Conservation (phyloP, 2,329 filamentous ascomycete species). For the Tolypocladium tundrense region DNA sequence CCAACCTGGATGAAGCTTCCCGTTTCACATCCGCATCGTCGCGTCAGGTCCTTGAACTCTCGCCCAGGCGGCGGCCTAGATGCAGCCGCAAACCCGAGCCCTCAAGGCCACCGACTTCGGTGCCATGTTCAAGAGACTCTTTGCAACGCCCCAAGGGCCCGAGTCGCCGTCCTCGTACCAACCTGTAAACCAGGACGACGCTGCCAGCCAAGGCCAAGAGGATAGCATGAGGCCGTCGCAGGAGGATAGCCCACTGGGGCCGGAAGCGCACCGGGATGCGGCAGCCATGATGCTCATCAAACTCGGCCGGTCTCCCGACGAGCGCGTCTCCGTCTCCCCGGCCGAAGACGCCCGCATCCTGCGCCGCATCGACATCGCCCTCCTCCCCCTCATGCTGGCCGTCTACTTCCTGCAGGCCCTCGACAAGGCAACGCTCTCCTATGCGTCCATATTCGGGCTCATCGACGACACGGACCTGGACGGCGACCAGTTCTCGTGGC, state of each 20-base stretch:
- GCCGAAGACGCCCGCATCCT: constrained; percentile 24
- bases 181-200: neutral
- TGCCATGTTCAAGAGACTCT: neutral
- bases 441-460: constrained; percentile 54
- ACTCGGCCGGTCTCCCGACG: constrained; percentile 23
- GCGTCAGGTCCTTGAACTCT: neutral
- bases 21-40: neutral
- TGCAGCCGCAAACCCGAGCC: neutral
- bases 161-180: neutral
- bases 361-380: constrained; percentile 27
- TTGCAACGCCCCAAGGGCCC: neutral
- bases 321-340: constrained; percentile 19
- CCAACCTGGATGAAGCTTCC: neutral
- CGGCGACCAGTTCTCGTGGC: constrained; percentile 49
- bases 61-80: neutral
- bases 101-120: neutral
- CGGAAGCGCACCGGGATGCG: constrained; percentile 23
- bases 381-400: constrained; percentile 38
- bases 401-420: constrained; percentile 55
- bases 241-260: neutral
- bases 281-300: constrained; percentile 34
- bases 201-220: neutral
- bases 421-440: constrained; percentile 52
- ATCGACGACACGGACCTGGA: constrained; percentile 46
- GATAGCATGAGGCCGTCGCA: neutral